These are phyloP conservation scores for Populus hybrid DNA, from an alignment of 441 rosid species.

Conservation along the genomic window DNA sequence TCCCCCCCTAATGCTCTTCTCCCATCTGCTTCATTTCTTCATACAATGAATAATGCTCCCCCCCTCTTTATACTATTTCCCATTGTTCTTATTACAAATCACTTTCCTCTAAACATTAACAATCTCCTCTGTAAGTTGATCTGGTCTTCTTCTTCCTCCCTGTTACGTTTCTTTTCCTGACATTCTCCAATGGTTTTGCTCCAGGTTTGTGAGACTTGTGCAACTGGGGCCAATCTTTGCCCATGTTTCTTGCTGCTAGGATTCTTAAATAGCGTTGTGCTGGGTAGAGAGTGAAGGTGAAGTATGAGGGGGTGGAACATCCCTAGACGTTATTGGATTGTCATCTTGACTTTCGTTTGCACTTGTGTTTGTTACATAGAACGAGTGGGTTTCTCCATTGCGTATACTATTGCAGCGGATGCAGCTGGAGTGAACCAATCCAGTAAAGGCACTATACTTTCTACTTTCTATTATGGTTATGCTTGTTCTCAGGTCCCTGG, in stretches of 20 bases:
- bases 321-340: slow-evolving; percentile 76
- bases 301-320: slow-evolving; percentile 51
- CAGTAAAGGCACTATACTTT: slow-evolving; percentile 79
- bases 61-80: background rate
- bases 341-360: slow-evolving; percentile 76
- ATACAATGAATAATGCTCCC: background rate
- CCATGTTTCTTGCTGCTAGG: slow-evolving; percentile 8
- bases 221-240: slow-evolving; percentile 9
- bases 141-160: background rate
- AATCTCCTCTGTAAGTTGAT: background rate
- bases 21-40: background rate
- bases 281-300: slow-evolving; percentile 21
- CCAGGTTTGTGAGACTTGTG: background rate
- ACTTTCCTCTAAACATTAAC: background rate
- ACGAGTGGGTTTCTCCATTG: slow-evolving; percentile 94
- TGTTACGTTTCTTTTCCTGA: background rate
- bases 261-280: slow-evolving; percentile 6
- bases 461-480: slow-evolving; percentile 84
- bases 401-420: slow-evolving; percentile 89
- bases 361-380: slow-evolving; percentile 88
- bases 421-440: slow-evolving; percentile 85
- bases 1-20: background rate
- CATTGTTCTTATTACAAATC: background rate
- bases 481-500: slow-evolving; percentile 96
- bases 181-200: background rate